These are phyloP conservation scores for Fusarium albosuccineum DNA, from an alignment of 2,329 filamentous ascomycete species.

Conservation along the genomic window DNA sequence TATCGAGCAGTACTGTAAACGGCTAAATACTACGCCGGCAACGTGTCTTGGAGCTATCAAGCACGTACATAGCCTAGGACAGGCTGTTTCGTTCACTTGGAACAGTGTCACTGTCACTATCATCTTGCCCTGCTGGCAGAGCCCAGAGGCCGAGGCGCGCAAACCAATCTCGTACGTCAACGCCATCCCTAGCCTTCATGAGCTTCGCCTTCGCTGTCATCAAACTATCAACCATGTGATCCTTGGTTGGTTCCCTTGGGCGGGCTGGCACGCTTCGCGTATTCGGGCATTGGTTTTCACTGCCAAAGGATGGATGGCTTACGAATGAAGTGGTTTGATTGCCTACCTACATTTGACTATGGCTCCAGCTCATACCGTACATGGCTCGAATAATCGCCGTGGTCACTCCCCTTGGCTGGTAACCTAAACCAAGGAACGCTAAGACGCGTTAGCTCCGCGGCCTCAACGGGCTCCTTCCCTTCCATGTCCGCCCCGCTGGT, in stretches of 20 bases:
- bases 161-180: background rate
- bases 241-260: background rate
- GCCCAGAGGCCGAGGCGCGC: background rate
- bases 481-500: slow-evolving; percentile 9
- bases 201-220: background rate
- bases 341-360: background rate
- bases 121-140: background rate
- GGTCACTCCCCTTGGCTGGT: slow-evolving; percentile 12
- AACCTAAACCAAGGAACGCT: slow-evolving; percentile 20
- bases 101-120: background rate
- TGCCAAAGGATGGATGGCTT: background rate
- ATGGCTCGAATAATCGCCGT: slow-evolving; percentile 23
- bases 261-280: background rate
- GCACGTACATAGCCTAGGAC: background rate
- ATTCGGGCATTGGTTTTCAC: no score
- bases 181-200: background rate
- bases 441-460: slow-evolving; percentile 15
- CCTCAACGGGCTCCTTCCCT: slow-evolving; percentile 27
- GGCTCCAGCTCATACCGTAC: background rate
- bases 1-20: background rate
- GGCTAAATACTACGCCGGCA: background rate
- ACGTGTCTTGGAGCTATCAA: background rate
- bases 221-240: background rate
- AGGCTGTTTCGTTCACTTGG: background rate
- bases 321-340: slow-evolving; percentile 7